These are phyloP conservation scores for Trametes pubescens DNA, from an alignment of 1,284 basidiomycete genomes.

Conservation along the genomic window DNA sequence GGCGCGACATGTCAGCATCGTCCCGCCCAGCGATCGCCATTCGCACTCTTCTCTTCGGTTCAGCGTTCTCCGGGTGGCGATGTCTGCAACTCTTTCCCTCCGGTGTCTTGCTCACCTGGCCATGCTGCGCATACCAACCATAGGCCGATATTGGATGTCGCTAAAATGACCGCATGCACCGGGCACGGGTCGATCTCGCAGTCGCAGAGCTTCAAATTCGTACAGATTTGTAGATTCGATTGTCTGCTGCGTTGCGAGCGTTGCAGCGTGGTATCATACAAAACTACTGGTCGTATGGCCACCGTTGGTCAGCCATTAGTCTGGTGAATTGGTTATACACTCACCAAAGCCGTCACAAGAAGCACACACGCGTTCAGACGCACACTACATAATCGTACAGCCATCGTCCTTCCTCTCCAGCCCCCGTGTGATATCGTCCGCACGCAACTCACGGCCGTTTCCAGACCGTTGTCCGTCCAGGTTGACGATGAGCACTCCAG, in stretches of 20 bases:
- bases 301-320: not conserved
- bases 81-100: too few relatives aligned
- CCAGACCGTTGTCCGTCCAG: constrained; percentile 59
- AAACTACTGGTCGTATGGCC: not conserved
- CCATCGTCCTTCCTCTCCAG: constrained; percentile 61
- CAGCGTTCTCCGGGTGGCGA: too few relatives aligned
- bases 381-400: constrained; percentile 73
- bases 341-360: not conserved
- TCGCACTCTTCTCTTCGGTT: too few relatives aligned
- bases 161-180: too few relatives aligned
- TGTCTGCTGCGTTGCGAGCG: too few relatives aligned
- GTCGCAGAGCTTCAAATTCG: too few relatives aligned
- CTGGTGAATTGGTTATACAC: not conserved
- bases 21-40: too few relatives aligned
- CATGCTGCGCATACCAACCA: too few relatives aligned
- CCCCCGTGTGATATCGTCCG: constrained; percentile 66
- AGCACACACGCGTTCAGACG: not conserved
- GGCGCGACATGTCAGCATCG: not conserved
- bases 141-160: too few relatives aligned
- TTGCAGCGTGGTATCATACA: not conserved
- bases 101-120: too few relatives aligned
- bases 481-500: constrained; percentile 87
- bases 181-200: too few relatives aligned
- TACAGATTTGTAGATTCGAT: too few relatives aligned
- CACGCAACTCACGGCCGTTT: constrained; percentile 55